These are phyloP conservation scores for Diaporthe citrichinensis DNA, from an alignment of 2,329 filamentous ascomycete species.

Conservation along the genomic window DNA sequence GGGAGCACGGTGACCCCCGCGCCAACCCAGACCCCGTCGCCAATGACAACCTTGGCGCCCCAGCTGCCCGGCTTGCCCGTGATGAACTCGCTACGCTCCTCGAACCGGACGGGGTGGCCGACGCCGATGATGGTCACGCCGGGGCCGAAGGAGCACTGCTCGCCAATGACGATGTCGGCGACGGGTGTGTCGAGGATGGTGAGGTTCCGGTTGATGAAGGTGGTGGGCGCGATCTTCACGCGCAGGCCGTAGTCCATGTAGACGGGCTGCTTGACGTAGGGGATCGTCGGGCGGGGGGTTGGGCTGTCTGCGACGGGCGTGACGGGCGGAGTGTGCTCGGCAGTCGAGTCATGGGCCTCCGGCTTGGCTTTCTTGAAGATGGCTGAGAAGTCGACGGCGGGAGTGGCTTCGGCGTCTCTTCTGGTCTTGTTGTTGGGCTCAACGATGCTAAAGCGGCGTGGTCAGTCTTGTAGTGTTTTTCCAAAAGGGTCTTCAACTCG, in stretches of 20 bases:
- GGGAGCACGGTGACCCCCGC: slow-evolving; percentile 53
- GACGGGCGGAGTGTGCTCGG: slow-evolving; percentile 14
- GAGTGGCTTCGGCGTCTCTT: slow-evolving; percentile 41
- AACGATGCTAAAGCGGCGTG: slow-evolving; percentile 45
- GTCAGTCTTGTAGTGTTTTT: background rate
- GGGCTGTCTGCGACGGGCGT: slow-evolving; percentile 42
- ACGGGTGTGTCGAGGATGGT: slow-evolving; percentile 53
- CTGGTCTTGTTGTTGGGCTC: slow-evolving; percentile 44
- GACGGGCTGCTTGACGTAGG: slow-evolving; percentile 51
- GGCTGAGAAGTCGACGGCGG: slow-evolving; percentile 47
- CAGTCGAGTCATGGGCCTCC: background rate
- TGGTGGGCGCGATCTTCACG: slow-evolving; percentile 49
- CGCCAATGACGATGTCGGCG: slow-evolving; percentile 52
- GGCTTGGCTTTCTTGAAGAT: slow-evolving; percentile 1
- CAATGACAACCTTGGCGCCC: slow-evolving; percentile 52
- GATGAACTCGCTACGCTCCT: slow-evolving; percentile 48
- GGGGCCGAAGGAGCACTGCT: slow-evolving; percentile 50
- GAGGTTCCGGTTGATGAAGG: slow-evolving; percentile 53
- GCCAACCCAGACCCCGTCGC: slow-evolving; percentile 57
- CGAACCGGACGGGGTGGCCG: slow-evolving; percentile 46
- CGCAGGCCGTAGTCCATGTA: slow-evolving; percentile 52
- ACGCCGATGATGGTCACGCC: slow-evolving; percentile 50
- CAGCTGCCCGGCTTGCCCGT: slow-evolving; percentile 45
- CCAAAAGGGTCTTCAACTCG: background rate
- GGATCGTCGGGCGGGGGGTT: slow-evolving; percentile 46